A percentile compares a stretch with the other conserved stretches of the same genome.
phyloP scores from a whole-genome alignment of 225 moss, liverwort and hornwort genomes.

The Pseudisothecium myosuroides region DNA sequence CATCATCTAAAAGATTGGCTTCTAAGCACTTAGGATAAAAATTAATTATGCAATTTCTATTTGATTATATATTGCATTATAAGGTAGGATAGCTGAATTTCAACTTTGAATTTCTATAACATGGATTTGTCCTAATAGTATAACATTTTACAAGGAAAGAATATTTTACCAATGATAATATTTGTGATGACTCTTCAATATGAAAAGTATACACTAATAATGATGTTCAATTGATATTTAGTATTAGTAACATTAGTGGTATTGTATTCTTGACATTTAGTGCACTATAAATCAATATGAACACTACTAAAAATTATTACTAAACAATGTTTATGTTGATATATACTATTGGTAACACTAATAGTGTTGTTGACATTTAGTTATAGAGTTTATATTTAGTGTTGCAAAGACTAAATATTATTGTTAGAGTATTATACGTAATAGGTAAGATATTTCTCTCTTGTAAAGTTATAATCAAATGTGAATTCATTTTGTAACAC shows the following conservation, averaged over 20 bases:
- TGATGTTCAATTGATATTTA: background rate
- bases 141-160: background rate
- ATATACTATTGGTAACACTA: background rate
- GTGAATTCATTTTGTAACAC: background rate
- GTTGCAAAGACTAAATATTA: background rate
- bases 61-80: background rate
- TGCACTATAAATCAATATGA: background rate
- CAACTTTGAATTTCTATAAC: background rate
- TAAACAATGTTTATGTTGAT: background rate
- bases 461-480: background rate
- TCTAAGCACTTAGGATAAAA: accelerated
- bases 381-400: background rate
- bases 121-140: background rate
- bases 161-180: background rate
- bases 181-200: background rate
- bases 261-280: background rate
- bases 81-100: background rate
- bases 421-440: background rate
- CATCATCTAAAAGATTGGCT: background rate
- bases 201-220: background rate
- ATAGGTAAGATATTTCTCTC: background rate
- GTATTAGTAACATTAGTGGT: background rate
- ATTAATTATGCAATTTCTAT: background rate
- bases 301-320: background rate
- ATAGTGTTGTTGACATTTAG: background rate